phyloP scores from a whole-genome alignment of 441 rosid species.

The Euphorbia schlechtendalii region DNA sequence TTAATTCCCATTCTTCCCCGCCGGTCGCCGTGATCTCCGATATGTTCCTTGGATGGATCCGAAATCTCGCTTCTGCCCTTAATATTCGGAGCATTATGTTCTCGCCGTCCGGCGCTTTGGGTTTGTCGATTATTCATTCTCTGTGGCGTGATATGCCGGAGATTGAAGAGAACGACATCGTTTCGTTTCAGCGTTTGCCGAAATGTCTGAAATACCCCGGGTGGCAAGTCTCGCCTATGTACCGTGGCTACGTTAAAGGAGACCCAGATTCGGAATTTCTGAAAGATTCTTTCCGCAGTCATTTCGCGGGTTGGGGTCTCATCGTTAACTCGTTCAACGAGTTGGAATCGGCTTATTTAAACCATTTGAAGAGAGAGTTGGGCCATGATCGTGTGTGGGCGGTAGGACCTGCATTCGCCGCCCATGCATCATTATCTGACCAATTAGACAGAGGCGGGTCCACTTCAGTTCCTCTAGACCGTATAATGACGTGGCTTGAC shows the following conservation, averaged over 20 bases:
- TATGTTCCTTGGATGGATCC: constrained; percentile 66
- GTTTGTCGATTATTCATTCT: constrained; percentile 22
- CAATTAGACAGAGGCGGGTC: constrained; percentile 30
- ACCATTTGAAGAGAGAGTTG: constrained; percentile 23
- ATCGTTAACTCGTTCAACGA: constrained; percentile 36
- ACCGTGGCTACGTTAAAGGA: constrained; percentile 26
- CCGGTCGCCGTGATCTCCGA: constrained; percentile 48
- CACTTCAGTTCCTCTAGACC: constrained; percentile 1
- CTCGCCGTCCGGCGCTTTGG: constrained; percentile 37
- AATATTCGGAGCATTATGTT: constrained; percentile 43
- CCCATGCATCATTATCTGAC: constrained; percentile 1
- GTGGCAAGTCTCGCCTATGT: constrained; percentile 40
- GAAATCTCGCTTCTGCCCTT: constrained; percentile 28
- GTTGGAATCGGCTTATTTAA: constrained; percentile 34
- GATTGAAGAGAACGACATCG: constrained; percentile 7
- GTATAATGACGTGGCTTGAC: constrained; percentile 39
- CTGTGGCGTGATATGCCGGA: constrained; percentile 34
- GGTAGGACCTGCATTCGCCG: constrained; percentile 35
- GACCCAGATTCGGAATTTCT: constrained; percentile 29
- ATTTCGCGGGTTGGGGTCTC: constrained; percentile 34
- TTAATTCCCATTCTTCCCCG: constrained; percentile 37
- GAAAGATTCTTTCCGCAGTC: constrained; percentile 22
- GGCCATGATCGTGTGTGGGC: constrained; percentile 41
- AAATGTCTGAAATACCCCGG: constrained; percentile 29
- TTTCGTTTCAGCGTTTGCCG: constrained; percentile 34